Evolutionary conservation across 2,329 filamentous ascomycete genomes (phyloP).

Genomic region (Aureobasidium pullulans): DNA sequence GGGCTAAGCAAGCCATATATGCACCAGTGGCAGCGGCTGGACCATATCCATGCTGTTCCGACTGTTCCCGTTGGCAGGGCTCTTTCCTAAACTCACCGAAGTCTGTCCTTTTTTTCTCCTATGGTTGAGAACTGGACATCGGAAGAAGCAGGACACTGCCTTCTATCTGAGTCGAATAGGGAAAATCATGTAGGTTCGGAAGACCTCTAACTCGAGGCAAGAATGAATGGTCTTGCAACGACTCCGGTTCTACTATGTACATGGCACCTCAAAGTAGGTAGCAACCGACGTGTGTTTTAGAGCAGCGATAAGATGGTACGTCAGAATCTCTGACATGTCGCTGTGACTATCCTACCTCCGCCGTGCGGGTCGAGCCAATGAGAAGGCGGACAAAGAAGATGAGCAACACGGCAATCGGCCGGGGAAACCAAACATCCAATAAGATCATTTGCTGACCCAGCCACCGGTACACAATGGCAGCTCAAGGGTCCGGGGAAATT

Average conservation of each 20-base stretch:
- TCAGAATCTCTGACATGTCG: constrained; percentile 1
- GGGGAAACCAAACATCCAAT: background rate
- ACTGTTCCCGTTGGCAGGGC: background rate
- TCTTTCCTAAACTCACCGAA: background rate
- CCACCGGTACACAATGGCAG: background rate
- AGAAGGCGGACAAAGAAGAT: background rate
- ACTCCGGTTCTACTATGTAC: background rate
- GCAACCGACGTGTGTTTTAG: constrained; percentile 2
- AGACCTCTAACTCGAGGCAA: background rate
- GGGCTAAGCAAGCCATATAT: background rate
- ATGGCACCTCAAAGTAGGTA: background rate
- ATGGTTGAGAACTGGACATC: background rate
- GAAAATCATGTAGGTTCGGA: background rate
- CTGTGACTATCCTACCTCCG: background rate
- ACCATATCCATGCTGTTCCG: background rate
- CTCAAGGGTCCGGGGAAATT: constrained; percentile 9
- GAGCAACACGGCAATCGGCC: background rate
- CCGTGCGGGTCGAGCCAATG: background rate
- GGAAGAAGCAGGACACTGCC: background rate
- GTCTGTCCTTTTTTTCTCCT: background rate
- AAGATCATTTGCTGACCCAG: background rate
- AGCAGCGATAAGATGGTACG: background rate
- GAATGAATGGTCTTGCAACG: background rate
- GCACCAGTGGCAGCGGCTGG: background rate
- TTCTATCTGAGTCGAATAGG: background rate